Evolutionary conservation across 2,329 filamentous ascomycete genomes (phyloP).

Genomic region (Pestalotiopsis fici): DNA sequence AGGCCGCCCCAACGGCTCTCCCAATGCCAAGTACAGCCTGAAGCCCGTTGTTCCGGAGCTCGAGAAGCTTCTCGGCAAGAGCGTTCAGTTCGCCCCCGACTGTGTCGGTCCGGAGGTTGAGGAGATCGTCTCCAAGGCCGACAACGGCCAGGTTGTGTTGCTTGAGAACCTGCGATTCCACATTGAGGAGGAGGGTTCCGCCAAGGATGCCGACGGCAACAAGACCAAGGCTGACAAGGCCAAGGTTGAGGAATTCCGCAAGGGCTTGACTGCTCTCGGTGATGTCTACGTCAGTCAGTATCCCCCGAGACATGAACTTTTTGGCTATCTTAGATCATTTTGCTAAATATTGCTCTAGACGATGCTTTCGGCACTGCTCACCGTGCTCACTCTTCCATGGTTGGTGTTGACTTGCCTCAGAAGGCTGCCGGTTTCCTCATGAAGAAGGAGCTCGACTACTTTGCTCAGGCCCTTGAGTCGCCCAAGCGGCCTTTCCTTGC

Average conservation of each 20-base stretch:
- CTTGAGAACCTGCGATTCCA: conserved; percentile 99
- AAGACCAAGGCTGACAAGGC: conserved; percentile 97
- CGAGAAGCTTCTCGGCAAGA: conserved; percentile 84
- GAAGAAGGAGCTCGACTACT: conserved; percentile 99
- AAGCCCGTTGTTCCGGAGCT: conserved; percentile 89
- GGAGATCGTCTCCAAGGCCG: conserved; percentile 82
- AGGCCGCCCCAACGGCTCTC: conserved; percentile 88
- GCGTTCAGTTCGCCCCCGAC: conserved; percentile 86
- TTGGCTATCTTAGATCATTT: not conserved
- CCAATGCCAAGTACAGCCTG: conserved; percentile 91
- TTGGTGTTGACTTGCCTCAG: conserved; percentile 91
- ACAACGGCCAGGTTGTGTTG: conserved; percentile 80
- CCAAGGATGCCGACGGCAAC: conserved; percentile 90
- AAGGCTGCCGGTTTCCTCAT: conserved; percentile 98
- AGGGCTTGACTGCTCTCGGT: conserved; percentile 89
- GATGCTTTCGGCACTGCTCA: conserved; percentile 98
- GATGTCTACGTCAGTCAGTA: conserved; percentile 93
- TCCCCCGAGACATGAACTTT: not conserved
- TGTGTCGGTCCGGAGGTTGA: conserved; percentile 89
- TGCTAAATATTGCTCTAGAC: conserved; percentile 54
- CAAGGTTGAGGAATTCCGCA: conserved; percentile 90
- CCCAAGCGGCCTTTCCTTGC: conserved; percentile 96
- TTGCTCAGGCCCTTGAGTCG: conserved; percentile 91
- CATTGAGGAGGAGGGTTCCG: conserved; percentile 95
- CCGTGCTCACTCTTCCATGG: conserved; percentile 99